Evolutionary conservation across 2,329 filamentous ascomycete genomes (phyloP).

Genomic region (Lizonia empirigonia): DNA sequence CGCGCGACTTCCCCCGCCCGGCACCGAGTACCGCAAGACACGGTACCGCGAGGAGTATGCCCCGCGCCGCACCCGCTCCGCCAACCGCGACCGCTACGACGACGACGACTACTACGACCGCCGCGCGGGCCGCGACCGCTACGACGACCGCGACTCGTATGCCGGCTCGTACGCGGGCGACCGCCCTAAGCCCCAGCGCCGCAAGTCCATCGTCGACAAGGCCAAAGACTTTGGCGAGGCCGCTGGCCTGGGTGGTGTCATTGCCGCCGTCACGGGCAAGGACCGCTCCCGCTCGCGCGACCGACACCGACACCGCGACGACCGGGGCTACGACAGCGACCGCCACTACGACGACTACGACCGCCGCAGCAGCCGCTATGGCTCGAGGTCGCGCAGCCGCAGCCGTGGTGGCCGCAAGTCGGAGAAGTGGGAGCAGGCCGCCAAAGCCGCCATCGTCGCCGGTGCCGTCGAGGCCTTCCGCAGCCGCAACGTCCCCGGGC

Average conservation of each 20-base stretch:
- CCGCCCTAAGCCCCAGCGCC: conserved; percentile 53
- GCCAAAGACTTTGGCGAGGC: conserved; percentile 61
- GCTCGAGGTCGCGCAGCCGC: conserved; percentile 59
- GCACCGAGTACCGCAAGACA: conserved; percentile 52
- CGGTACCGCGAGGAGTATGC: conserved; percentile 56
- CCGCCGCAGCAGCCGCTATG: conserved; percentile 53
- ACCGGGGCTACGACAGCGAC: conserved; percentile 57
- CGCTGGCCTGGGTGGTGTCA: conserved; percentile 63
- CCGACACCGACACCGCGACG: conserved; percentile 46
- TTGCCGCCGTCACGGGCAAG: conserved; percentile 58
- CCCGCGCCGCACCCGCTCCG: conserved; percentile 67
- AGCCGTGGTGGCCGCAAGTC: conserved; percentile 60
- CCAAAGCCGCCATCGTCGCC: conserved; percentile 87
- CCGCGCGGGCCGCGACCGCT: conserved; percentile 25
- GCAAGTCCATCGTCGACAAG: conserved; percentile 63
- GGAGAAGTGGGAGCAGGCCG: conserved; percentile 70
- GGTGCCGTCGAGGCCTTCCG: conserved; percentile 92
- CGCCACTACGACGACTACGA: conserved; percentile 36
- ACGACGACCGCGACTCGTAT: conserved; percentile 53
- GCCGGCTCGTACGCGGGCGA: conserved; percentile 53
- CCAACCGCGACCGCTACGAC: conserved; percentile 65
- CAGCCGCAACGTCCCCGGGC: conserved; percentile 83
- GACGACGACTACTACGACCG: conserved; percentile 51
- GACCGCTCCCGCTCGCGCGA: conserved; percentile 66
- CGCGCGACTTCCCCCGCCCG: conserved; percentile 83